These are phyloP conservation scores for Fusarium sp. DNA, from an alignment of 2,329 filamentous ascomycete genomes.

Conservation along the genomic window DNA sequence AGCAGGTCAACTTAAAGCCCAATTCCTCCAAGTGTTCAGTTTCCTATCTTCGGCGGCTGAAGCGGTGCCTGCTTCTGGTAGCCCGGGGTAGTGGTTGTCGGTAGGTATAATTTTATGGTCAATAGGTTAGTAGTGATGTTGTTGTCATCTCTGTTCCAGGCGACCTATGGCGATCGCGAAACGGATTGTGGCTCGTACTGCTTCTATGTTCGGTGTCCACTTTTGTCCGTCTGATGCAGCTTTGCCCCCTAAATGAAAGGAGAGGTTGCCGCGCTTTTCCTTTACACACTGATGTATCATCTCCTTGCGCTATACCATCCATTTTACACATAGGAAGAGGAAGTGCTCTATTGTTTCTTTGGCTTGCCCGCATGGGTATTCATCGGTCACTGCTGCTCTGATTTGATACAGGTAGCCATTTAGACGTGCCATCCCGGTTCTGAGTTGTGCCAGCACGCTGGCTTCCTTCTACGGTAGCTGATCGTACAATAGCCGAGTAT, in stretches of 20 bases:
- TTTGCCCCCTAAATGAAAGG: not conserved
- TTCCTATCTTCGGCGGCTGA: not conserved
- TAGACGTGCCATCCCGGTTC: no score
- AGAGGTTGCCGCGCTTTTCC: no score
- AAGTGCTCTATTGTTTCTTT: no score
- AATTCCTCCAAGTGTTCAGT: slow-evolving; percentile 1
- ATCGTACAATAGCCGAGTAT: no score
- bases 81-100: not conserved
- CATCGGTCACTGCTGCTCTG: no score
- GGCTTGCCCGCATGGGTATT: no score
- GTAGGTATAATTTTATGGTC: not conserved
- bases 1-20: not conserved
- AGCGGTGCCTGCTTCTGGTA: not conserved
- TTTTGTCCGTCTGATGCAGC: not conserved
- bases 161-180: slow-evolving; percentile 5
- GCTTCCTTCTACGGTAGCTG: no score
- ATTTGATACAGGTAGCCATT: no score
- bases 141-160: slow-evolving; percentile 4
- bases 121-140: not conserved
- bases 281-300: no score
- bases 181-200: not conserved
- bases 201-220: not conserved
- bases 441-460: no score
- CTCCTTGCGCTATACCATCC: no score
- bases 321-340: no score